Base-by-base conservation (phyloP, 345 rosid genomes). In the Citrus trifoliata region DNA sequence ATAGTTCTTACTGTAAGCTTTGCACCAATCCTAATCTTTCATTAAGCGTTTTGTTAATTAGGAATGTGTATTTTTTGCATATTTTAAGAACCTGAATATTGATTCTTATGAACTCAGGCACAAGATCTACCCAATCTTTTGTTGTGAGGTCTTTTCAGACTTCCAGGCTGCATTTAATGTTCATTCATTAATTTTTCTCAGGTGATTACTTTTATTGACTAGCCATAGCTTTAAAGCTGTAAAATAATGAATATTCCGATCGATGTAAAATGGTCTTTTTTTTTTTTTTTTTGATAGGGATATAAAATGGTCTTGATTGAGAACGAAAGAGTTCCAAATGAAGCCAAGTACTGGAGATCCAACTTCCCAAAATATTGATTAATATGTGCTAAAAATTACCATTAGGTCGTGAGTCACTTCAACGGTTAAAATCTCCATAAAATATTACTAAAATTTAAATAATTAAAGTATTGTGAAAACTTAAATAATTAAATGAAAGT, bases 401-500 rank as follows among this genome's bases (percentile, higher is more conserved):
- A 2, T 38, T 38, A 0, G 42, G 42, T 2, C 42, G 12, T 2
- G 12, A 8, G 42, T 7, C 42, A 38, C 2, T 9, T 10, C 0
- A 38, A 0, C 0, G 2, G 42, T 0, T 9, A 8, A 7, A 38
- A 7, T 9, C 0, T 7, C 0, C 12, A 9, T 0, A 38, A 38
- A 2, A 2, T 0, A 38, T 9, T 38, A 2, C 7, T 6, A 3
- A 0, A 37, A 37, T 0, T 6, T 37, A 37, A 37, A 7, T 37
- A 37, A 37, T 7, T 7, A 0, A 37, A 37, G 0, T 7, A 37
- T 37, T 37, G 0, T 37, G 0, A 0, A 0, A 7, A 37, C 2
- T 37, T 7, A 7, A 37, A 37, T 37, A 37, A 37, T 37, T 37
- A 7, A 37, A 0, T 7, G 0, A 37, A 37, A 37, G 0, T 1